Percentiles rank a stretch among this genome's conserved stretches.
phyloP scores from a whole-genome alignment of 2,329 filamentous ascomycete genomes.

The Cytospora schulzeri region DNA sequence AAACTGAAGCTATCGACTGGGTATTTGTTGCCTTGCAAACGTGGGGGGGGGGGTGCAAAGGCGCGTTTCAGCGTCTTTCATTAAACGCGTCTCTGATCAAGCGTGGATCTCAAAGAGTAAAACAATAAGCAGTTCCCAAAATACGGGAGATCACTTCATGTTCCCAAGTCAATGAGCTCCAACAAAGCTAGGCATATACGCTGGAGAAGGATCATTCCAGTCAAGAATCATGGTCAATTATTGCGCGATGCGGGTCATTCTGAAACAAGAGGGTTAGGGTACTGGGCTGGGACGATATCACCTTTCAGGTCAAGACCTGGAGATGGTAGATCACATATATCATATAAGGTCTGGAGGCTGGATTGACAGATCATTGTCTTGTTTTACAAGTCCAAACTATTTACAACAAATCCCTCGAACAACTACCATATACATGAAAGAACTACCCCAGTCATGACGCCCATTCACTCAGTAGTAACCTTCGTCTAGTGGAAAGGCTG shows the following conservation, averaged over 20 bases:
- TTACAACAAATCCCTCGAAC: slow-evolving; percentile 7
- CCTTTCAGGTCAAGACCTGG: neutral
- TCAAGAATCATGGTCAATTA: too few species aligned
- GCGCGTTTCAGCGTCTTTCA: too few species aligned
- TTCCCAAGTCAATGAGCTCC: neutral
- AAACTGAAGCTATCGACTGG: neutral
- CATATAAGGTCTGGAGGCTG: neutral
- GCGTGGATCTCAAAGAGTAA: neutral
- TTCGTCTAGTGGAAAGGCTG: neutral
- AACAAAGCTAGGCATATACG: neutral
- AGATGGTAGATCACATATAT: neutral
- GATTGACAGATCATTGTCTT: neutral
- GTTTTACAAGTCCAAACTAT: slow-evolving; percentile 8
- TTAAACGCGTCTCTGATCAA: neutral
- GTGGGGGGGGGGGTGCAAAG: neutral
- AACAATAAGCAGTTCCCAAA: neutral
- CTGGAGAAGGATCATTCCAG: too few species aligned
- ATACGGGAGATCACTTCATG: too few species aligned
- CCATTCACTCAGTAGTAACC: neutral
- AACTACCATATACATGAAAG: neutral
- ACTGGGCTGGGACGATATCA: neutral
- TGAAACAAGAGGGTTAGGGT: neutral
- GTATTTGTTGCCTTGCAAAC: neutral
- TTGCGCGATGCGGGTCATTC: too few species aligned
- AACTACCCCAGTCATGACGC: neutral